These are phyloP conservation scores for Naegleria lovaniensis DNA, from an alignment of 208 protist species.

Conservation along the genomic window DNA sequence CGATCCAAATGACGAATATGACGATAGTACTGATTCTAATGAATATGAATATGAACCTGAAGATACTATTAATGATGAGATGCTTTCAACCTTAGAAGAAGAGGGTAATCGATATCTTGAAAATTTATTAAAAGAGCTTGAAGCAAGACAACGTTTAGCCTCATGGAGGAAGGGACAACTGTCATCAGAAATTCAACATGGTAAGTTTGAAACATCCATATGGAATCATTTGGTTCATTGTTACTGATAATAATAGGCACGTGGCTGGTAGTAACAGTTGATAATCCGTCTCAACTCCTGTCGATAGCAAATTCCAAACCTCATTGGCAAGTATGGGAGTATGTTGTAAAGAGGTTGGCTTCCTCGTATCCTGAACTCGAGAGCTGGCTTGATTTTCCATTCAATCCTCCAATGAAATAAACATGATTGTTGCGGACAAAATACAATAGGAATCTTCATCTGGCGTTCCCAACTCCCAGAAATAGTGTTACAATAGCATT, in stretches of 20 bases:
- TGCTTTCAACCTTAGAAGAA: not conserved
- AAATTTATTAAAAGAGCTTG: not conserved
- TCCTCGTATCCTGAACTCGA: not conserved
- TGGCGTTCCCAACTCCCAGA: no score
- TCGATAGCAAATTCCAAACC: not conserved
- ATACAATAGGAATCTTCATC: no score
- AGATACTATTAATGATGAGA: not conserved
- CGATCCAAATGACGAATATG: not conserved
- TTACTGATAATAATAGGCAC: not conserved
- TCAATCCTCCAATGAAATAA: not conserved
- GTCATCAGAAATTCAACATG: not conserved
- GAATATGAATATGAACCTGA: no score
- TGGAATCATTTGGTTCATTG: no score
- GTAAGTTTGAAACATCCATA: no score
- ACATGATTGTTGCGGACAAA: no score
- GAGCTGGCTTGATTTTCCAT: not conserved
- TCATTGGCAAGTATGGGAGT: not conserved
- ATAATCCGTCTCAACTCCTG: not conserved
- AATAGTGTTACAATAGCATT: no score
- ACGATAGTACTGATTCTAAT: not conserved
- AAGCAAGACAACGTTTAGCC: not conserved
- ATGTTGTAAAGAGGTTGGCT: not conserved
- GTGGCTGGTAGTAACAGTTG: not conserved
- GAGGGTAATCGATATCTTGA: not conserved
- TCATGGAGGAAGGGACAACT: not conserved